Evolutionary conservation across 108 stramenopile genomes (phyloP), one percentile per base, ranked within the genome.

Genomic region (Cylindrotheca fusiformis): DNA sequence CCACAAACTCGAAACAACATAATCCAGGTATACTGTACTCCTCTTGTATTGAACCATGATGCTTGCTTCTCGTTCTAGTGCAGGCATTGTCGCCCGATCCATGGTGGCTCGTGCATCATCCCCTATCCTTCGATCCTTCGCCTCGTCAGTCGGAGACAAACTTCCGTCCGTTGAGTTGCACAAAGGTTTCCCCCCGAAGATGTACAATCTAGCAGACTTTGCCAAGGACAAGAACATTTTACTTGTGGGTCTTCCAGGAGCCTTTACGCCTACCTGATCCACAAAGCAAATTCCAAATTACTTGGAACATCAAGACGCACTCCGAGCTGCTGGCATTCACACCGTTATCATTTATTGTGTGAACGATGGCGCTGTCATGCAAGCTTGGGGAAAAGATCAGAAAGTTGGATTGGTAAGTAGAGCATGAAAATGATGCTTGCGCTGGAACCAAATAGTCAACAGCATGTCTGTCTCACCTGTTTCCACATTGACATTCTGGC

Each of bases 261-360:
- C 87, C 28, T 88, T 85, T 58, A 90, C 88, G 0, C 88, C 88
- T 22, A 68, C 55, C 30, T 58, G 58, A 68, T 56, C 66, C 76
- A 76, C 84, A 69, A 81, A 71, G 64, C 90, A 91, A 74, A 74
- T 91, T 63, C 90, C 90, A 10, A 67, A 65, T 66, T 91, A 87
- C 66, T 74, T 87, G 33, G 84, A 74, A 82, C 73, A 86, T 48
- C 84, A 87, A 71, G 84, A 85, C 71, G 85, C 76, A 48, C 73
- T 79, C 62, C 60, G 68, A 63, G 55, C 68, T 44, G 68, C 57
- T n/a, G 81, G 81, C 48, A 67, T 85, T 53, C 58, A 82, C 18
- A 75, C 67, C 32, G 86, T 91, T 30, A 70, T 87, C 52, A 83
- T 91, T 47, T 77, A 84, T 65, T 83, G 84, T 69, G 90, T 87